phyloP scores from a whole-genome alignment of 805 yeast species.

The Yamadazyma nakazawae region DNA sequence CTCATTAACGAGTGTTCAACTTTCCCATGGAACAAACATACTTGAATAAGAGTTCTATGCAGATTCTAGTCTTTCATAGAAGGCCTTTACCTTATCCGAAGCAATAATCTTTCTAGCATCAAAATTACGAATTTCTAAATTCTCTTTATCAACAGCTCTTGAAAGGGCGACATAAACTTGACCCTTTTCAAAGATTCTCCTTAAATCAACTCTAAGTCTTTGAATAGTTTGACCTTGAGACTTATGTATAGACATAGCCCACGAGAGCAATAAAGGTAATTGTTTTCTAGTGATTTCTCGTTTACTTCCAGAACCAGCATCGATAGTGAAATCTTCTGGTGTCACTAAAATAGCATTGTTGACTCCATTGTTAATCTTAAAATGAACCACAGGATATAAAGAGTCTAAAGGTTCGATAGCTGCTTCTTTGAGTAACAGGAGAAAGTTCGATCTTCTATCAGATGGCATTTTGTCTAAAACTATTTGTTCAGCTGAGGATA shows the following conservation, averaged over 20 bases:
- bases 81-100: conserved; percentile 31
- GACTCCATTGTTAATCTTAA: conserved; percentile 33
- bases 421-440: conserved; percentile 21
- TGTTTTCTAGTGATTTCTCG: conserved; percentile 47
- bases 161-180: conserved; percentile 83
- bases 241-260: conserved; percentile 84
- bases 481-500: conserved; percentile 18
- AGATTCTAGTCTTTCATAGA: conserved; percentile 21
- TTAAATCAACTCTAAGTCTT: conserved; percentile 65
- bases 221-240: conserved; percentile 83
- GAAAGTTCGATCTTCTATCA: conserved; percentile 21
- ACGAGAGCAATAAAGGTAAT: conserved; percentile 67
- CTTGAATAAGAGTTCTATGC: background rate
- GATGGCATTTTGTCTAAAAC: conserved; percentile 20
- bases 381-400: conserved; percentile 46
- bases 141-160: conserved; percentile 67
- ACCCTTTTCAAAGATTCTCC: conserved; percentile 70
- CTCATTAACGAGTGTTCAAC: background rate
- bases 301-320: conserved; percentile 8
- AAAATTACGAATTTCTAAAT: conserved; percentile 64
- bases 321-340: conserved; percentile 35
- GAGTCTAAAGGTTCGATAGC: conserved; percentile 7
- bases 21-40: no score
- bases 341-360: conserved; percentile 19
- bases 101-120: conserved; percentile 50